Base-by-base conservation (phyloP, 441 rosid species). In the Viola pubescens region DNA sequence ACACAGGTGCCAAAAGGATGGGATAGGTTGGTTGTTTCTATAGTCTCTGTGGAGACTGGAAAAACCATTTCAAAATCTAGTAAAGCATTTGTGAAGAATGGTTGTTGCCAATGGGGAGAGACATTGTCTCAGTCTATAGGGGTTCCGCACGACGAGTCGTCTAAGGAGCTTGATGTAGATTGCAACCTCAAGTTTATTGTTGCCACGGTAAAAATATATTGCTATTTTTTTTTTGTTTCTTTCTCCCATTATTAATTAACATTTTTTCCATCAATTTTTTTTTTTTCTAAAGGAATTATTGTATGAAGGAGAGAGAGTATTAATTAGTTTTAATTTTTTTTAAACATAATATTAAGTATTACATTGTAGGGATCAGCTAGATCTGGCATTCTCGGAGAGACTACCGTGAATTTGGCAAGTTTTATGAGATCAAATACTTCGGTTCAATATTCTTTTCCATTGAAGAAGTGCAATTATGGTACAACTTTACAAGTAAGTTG, bases 1-100 rank as follows among this genome's bases (percentile, higher is more conserved):
- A 6, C 19, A 54, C 66, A 85, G 88, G 89, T 81, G 2, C 89
- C 92, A 55, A 81, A 78, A 71, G 82, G 89, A 75, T 84, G 92
- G 92, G 88, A 83, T 74, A 79, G 73, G 67, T 67, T 85, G 67
- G 69, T 68, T 61, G 77, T 81, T 62, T 81, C 83, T 2, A 46
- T 81, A 6, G 19, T 81, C 58, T 79, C 81, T 3, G 71, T 67
- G 49, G 84, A 78, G 69, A 76, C 81, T 0, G 88, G 88, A 41
- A 85, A 77, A 68, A 78, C 80, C 7, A 54, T 83, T 26, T 77
- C 79, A 3, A 78, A 81, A 70, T 63, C 74, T 39, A 71, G 81
- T 58, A 85, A 77, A 71, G 74, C 73, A 1, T 19, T 37, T 1
- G 83, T 65, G 37, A 66, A 70, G 37, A 79, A 78, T 69, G 88